Conservation (phyloP, 495 filamentous ascomycete species). For the Tuber magnatum region DNA sequence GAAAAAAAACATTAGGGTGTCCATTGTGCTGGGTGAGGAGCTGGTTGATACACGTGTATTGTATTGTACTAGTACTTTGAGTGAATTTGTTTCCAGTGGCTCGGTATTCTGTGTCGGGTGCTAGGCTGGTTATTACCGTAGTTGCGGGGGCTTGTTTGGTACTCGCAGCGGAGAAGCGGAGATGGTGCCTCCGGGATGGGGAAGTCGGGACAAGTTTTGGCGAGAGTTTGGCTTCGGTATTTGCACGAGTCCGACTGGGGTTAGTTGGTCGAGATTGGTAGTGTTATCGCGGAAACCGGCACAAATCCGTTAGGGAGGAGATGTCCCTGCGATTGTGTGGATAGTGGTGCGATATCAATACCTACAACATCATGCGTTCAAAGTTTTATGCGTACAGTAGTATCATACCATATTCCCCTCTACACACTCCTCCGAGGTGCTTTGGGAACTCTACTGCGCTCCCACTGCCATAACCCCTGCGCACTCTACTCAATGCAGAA, state of each 20-base stretch:
- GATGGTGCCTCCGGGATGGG: background rate
- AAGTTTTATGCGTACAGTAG: background rate
- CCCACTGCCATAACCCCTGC: background rate
- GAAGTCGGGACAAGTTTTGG: background rate
- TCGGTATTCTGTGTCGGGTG: background rate
- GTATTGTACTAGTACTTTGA: too few species aligned
- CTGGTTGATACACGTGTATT: background rate
- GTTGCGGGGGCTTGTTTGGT: background rate
- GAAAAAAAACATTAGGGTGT: background rate
- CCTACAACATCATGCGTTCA: background rate
- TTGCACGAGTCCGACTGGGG: background rate
- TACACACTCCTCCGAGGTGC: background rate
- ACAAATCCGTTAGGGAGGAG: background rate
- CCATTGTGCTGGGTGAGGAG: background rate
- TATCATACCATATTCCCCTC: background rate
- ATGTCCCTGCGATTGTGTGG: background rate
- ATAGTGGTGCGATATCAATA: background rate
- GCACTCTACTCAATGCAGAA: background rate
- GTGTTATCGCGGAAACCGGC: background rate
- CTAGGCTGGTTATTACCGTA: background rate
- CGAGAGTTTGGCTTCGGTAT: background rate
- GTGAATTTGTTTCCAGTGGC: background rate
- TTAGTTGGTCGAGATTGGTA: background rate
- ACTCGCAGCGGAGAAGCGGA: background rate
- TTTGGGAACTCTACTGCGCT: background rate